phyloP scores from a whole-genome alignment of 2,329 filamentous ascomycete species.

The Zymoseptoria crescenta region DNA sequence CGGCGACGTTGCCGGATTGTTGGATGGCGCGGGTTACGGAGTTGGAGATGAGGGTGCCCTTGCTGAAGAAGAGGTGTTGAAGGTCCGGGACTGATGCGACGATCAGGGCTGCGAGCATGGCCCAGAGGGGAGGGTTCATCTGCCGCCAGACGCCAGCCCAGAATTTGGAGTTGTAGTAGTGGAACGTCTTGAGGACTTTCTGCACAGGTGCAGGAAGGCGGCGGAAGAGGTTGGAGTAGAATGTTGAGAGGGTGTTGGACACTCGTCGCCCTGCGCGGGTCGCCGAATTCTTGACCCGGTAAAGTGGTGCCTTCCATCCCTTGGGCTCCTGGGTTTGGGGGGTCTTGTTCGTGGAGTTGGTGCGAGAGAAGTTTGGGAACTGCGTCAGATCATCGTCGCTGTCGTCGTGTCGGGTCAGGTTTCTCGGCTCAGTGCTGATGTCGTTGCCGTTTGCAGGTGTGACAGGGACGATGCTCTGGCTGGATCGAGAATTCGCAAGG shows the following conservation, averaged over 20 bases:
- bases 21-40: slow-evolving; percentile 81
- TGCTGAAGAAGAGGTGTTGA: slow-evolving; percentile 77
- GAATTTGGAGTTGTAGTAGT: slow-evolving; percentile 43
- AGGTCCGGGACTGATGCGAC: slow-evolving; percentile 80
- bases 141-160: slow-evolving; percentile 72
- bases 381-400: slow-evolving; percentile 38
- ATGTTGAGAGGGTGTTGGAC: slow-evolving; percentile 24
- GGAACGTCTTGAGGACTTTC: slow-evolving; percentile 38
- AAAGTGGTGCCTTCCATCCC: slow-evolving; percentile 21
- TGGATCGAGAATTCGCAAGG: not conserved
- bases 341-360: slow-evolving; percentile 11
- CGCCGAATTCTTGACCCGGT: slow-evolving; percentile 13
- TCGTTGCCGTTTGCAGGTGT: slow-evolving; percentile 45
- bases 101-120: slow-evolving; percentile 85
- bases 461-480: slow-evolving; percentile 23
- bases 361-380: slow-evolving; percentile 30
- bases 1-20: slow-evolving; percentile 82
- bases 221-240: slow-evolving; percentile 36
- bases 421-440: slow-evolving; percentile 32
- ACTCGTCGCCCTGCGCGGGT: slow-evolving; percentile 20
- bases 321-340: slow-evolving; percentile 6
- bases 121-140: slow-evolving; percentile 98
- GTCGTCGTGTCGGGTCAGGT: slow-evolving; percentile 22
- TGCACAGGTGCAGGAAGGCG: slow-evolving; percentile 48
- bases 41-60: slow-evolving; percentile 84